Evolutionary conservation across 257 asterid species (phyloP), one percentile per base, ranked within the genome.

Genomic region (Solanum arcanum): DNA sequence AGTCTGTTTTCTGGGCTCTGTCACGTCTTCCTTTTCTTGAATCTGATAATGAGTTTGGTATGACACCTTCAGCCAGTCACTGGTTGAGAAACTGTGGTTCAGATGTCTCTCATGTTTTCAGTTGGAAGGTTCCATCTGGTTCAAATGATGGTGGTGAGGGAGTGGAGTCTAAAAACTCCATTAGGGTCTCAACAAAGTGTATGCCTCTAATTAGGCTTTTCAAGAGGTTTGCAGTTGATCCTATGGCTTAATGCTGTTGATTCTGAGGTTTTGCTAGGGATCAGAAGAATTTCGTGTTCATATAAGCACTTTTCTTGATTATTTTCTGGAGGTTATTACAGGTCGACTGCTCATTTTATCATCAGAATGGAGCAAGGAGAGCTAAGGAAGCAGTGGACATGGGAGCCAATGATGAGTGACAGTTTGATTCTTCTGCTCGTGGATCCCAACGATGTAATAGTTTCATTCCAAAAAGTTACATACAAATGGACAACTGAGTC

Each of bases 371-470:
- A 94, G 91, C 94, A 92, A 90, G 93, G 89, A 84, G 96, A 89
- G 89, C 90, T 94, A 70, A 88, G 90, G 91, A 93, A 93, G 93
- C 96, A 93, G 94, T 97, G 98, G 99, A 92, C 92, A 86, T 97
- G 99, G 99, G 99, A 97, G 86, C 98, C 99, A 33, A 69, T 91
- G 95, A 97, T 95, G 98, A 94, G 96, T 89, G 91, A 90, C 83
- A 92, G 98, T 91, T 90, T 97, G 94, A 92, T 95, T 86, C 99
- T 97, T 90, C 90, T 95, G 90, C 98, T 97, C 87, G 92, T 93
- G 92, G 99, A 97, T 93, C 96, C 96, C 84, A 94, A 93, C 90
- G 99, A 97, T 92, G 99, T 97, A 94, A 94, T 78, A 35, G 49
- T 13, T 64, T 47, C 74, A 52, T 72, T 29, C 44, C 27, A 49